phyloP scores from a whole-genome alignment of 352 stramenopile species.

The Thraustochytrium striatum region DNA sequence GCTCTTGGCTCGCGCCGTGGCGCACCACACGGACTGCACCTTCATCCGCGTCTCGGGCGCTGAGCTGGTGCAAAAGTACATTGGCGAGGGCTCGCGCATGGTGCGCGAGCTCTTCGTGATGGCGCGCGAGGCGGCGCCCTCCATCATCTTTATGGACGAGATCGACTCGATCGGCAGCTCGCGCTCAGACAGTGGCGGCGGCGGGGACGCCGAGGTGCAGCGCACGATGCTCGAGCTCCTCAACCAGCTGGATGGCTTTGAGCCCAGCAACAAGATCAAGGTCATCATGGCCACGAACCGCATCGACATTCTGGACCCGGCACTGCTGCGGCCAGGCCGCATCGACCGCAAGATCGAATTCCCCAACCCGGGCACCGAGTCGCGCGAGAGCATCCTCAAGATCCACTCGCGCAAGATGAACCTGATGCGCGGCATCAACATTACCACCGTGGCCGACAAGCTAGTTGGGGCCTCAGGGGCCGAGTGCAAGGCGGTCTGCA shows the following conservation, averaged over 20 bases:
- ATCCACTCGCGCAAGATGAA: conserved; percentile 99
- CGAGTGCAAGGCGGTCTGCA: conserved; percentile 99
- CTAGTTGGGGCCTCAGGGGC: conserved; percentile 94
- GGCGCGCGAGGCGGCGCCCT: conserved; percentile 90
- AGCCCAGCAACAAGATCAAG: conserved; percentile 63
- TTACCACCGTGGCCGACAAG: conserved; percentile 95
- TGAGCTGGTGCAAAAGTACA: conserved; percentile 99
- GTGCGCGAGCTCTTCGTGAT: conserved; percentile 99
- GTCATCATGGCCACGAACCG: conserved; percentile 98
- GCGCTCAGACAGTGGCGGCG: conserved; percentile 76
- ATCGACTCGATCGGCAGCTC: conserved; percentile 97
- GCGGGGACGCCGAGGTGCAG: conserved; percentile 97
- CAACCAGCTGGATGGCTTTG: conserved; percentile 86
- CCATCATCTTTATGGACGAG: conserved; percentile 99
- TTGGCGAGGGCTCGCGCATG: conserved; percentile 96
- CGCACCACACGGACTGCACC: conserved; percentile 99
- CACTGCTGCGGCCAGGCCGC: conserved; percentile 89
- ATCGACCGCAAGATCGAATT: conserved; percentile 99
- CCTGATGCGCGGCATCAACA: conserved; percentile 94
- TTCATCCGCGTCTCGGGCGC: conserved; percentile 98
- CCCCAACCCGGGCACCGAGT: conserved; percentile 92
- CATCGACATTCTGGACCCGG: conserved; percentile 97
- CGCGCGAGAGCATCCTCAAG: conserved; percentile 82
- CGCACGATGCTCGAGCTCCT: conserved; percentile 98
- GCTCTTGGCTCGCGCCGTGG: conserved; percentile 92